Conservation (phyloP, 768 basidiomycete genomes). For the Hypholoma sublateritium region DNA sequence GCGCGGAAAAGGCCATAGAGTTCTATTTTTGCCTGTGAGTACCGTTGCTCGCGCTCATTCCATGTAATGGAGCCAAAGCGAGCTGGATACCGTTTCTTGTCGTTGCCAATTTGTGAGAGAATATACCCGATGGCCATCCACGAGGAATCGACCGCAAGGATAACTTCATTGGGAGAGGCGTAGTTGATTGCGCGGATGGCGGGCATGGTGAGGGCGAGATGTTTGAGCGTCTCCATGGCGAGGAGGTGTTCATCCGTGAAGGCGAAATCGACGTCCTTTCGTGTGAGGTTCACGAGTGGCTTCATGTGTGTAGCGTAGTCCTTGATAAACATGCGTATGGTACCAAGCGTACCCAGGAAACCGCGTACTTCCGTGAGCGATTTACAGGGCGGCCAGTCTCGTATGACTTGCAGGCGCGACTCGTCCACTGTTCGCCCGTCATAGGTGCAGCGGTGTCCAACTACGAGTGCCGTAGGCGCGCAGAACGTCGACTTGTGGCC, state of each 20-base stretch:
- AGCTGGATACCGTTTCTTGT: constrained; percentile 12
- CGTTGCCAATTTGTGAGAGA: constrained; percentile 11
- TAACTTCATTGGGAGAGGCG: constrained; percentile 9
- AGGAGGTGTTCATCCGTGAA: constrained; percentile 23
- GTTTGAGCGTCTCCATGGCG: constrained; percentile 15
- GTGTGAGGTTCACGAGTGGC: constrained; percentile 24
- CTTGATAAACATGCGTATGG: constrained; percentile 27
- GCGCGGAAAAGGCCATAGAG: constrained; percentile 26
- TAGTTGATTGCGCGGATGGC: constrained; percentile 18
- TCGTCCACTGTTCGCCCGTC: constrained; percentile 27
- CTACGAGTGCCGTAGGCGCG: constrained; percentile 14
- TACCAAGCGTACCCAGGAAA: constrained; percentile 28
- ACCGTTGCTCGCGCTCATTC: constrained; percentile 19
- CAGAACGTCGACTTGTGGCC: constrained; percentile 29
- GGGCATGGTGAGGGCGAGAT: background rate
- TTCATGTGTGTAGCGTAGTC: constrained; percentile 18
- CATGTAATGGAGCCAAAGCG: constrained; percentile 18
- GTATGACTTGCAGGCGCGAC: constrained; percentile 20
- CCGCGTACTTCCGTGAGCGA: constrained; percentile 18
- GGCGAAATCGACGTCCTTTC: constrained; percentile 24
- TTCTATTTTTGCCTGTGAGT: constrained; percentile 30
- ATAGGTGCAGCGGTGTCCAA: constrained; percentile 25
- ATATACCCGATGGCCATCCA: constrained; percentile 17
- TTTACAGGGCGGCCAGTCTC: constrained; percentile 25
- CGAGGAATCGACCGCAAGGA: constrained; percentile 19